phyloP scores from a whole-genome alignment of 2,329 filamentous ascomycete genomes.

The Colletotrichum neosansevieriae region DNA sequence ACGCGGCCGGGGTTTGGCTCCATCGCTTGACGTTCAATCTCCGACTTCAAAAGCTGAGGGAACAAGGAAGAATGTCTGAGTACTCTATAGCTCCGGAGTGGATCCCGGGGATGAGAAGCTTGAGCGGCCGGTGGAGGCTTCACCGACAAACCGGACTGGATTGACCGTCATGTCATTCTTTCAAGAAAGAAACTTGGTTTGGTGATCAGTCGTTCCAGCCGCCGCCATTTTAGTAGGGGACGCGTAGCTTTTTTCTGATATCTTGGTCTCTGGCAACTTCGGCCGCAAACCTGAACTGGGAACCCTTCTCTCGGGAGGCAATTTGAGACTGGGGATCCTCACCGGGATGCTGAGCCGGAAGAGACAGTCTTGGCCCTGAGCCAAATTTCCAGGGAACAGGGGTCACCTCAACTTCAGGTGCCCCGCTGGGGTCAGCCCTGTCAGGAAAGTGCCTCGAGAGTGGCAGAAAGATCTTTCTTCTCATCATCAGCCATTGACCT shows the following conservation, averaged over 20 bases:
- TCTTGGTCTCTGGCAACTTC: slow-evolving; percentile 19
- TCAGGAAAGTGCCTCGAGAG: slow-evolving; percentile 24
- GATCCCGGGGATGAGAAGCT: slow-evolving; percentile 36
- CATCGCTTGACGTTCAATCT: slow-evolving; percentile 40
- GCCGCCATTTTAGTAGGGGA: slow-evolving; percentile 23
- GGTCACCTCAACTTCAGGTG: slow-evolving; percentile 28
- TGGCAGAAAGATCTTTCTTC: slow-evolving; percentile 33
- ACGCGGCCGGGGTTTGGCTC: slow-evolving; percentile 32
- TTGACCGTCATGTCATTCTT: slow-evolving; percentile 10
- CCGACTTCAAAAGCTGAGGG: slow-evolving; percentile 36
- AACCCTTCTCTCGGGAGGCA: slow-evolving; percentile 33
- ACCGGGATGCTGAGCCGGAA: slow-evolving; percentile 38
- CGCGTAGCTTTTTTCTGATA: slow-evolving; percentile 10
- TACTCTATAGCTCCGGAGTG: slow-evolving; percentile 30
- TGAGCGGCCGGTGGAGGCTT: slow-evolving; percentile 31
- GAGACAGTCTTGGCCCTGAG: slow-evolving; percentile 32
- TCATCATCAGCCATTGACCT: slow-evolving; percentile 37
- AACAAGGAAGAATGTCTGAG: slow-evolving; percentile 28
- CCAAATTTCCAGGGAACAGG: slow-evolving; percentile 35
- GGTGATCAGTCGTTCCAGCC: slow-evolving; percentile 13
- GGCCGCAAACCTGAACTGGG: slow-evolving; percentile 24
- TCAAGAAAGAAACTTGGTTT: slow-evolving; percentile 26
- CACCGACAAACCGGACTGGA: slow-evolving; percentile 34
- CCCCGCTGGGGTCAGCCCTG: slow-evolving; percentile 42
- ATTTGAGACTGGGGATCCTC: slow-evolving; percentile 41